Percentiles rank a stretch among this genome's conserved stretches.
These are phyloP conservation scores for Teunomyces funiuensis DNA, from an alignment of 805 yeast genomes.

Conservation along the genomic window DNA sequence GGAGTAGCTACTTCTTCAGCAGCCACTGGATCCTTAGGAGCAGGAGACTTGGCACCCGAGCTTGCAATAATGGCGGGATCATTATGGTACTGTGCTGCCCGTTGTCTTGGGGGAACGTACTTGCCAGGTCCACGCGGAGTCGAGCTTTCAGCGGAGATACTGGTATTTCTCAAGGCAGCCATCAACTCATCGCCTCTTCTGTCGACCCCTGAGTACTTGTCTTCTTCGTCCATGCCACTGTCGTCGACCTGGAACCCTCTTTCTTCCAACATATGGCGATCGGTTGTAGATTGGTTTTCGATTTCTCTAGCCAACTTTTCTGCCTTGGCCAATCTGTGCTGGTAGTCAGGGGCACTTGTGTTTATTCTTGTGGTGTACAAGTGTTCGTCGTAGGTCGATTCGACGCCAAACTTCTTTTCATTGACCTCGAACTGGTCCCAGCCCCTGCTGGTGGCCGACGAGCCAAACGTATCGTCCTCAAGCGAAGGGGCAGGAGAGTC, in stretches of 20 bases:
- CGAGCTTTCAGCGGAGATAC: slow-evolving; percentile 15
- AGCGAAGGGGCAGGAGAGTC: slow-evolving; percentile 32
- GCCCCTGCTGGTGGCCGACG: slow-evolving; percentile 20
- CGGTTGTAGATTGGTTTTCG: slow-evolving; percentile 65
- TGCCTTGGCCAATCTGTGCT: slow-evolving; percentile 64
- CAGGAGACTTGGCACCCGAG: slow-evolving; percentile 31
- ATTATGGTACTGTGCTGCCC: slow-evolving; percentile 50
- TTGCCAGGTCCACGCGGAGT: slow-evolving; percentile 31
- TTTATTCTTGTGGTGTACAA: slow-evolving; percentile 80
- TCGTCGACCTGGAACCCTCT: slow-evolving; percentile 78
- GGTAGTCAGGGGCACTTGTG: slow-evolving; percentile 70
- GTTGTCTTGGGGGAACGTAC: slow-evolving; percentile 58
- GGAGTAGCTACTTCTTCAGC: slow-evolving; percentile 10
- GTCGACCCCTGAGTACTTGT: slow-evolving; percentile 89
- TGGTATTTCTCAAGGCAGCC: slow-evolving; percentile 44
- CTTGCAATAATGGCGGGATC: slow-evolving; percentile 70
- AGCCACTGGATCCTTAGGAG: slow-evolving; percentile 6
- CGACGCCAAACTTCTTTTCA: slow-evolving; percentile 83
- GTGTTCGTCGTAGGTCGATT: slow-evolving; percentile 80
- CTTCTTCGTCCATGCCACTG: slow-evolving; percentile 91
- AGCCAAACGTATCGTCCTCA: slow-evolving; percentile 31
- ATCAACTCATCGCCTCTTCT: slow-evolving; percentile 54
- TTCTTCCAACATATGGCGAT: slow-evolving; percentile 87
- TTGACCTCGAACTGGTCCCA: slow-evolving; percentile 98
- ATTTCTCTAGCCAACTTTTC: slow-evolving; percentile 81